Base-by-base conservation (phyloP, 2,329 filamentous ascomycete species). In the Botrytis byssoidea region DNA sequence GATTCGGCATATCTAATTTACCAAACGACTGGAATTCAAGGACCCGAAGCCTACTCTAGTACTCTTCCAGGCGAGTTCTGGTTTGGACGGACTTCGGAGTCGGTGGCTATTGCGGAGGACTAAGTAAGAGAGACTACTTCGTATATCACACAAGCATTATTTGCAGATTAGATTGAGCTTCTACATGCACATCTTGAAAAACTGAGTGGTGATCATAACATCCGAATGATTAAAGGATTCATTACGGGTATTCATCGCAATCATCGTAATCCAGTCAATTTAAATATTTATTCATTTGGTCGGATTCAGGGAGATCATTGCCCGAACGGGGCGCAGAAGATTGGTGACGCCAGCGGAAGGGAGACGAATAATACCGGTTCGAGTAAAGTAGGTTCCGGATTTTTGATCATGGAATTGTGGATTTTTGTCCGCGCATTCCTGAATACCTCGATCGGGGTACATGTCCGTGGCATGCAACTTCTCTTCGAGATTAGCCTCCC, bases 371-470 rank as follows among this genome's bases (percentile, higher is more conserved):
- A 37, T 60, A 61, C 67, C 37, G 59, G 59, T 71, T 64, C 59
- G 69, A 71, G 69, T 63, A 57, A 51, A 71, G 32, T 64, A 14
- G 60, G 55, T 65, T 71, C 69, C 69, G 69, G 25, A 71, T 61
- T 46, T 46, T 37, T 48, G 44, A 10, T 61, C 22, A 8, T 70
- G 44, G 69, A 65, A 35, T 71, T 64, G 57, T 71, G 59, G 59
- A 51, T 40, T 51, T 64, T 9, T 65, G 18, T 48, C 42, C 42
- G 59, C 20, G 29, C 7, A 67, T 55, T 48, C 32, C 69, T 57
- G 16, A 12, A 20, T 46, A 37, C n/a, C 67, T 57, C 35, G 65
- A 72, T 57, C 4, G n/a, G 60, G 46, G 4, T 57, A 57, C 14
- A 44, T n/a, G 25, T 55, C 70, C 70, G 60, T 55, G n/a, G 35